phyloP scores from a whole-genome alignment of 2,329 filamentous ascomycete genomes.

The Pestalotiopsis sp. region DNA sequence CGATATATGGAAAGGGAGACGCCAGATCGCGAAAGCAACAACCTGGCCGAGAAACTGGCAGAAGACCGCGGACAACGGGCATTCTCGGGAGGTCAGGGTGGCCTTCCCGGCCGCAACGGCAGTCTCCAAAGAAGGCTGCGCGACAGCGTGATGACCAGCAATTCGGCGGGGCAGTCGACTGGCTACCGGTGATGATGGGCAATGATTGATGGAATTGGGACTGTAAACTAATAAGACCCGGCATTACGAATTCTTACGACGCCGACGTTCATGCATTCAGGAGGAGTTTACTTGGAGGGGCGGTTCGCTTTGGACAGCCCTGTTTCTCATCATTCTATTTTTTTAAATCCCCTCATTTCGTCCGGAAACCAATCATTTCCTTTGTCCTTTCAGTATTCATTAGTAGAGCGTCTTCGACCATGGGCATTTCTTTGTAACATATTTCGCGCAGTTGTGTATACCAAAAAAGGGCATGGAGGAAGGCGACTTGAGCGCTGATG shows the following conservation, averaged over 20 bases:
- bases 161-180: slow-evolving; percentile 43
- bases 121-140: slow-evolving; percentile 49
- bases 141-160: slow-evolving; percentile 42
- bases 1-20: slow-evolving; percentile 52
- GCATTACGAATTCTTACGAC: not conserved
- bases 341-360: slow-evolving; percentile 1
- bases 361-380: slow-evolving; percentile 1
- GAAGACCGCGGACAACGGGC: slow-evolving; percentile 48
- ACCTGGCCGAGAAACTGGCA: slow-evolving; percentile 35
- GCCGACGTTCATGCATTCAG: slow-evolving; percentile 7
- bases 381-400: not conserved
- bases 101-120: slow-evolving; percentile 44
- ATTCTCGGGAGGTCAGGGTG: slow-evolving; percentile 44
- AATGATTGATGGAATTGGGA: slow-evolving; percentile 33
- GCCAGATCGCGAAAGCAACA: slow-evolving; percentile 42
- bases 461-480: not conserved
- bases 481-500: not conserved
- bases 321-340: not conserved
- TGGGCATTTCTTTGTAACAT: slow-evolving; percentile 9
- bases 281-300: not conserved
- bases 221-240: slow-evolving; percentile 11
- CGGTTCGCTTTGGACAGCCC: not conserved
- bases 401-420: not conserved
- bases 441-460: not conserved
- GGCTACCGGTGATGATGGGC: slow-evolving; percentile 46